Conservation (phyloP, 129 eudicot species). For the Flaveria ramosissima region DNA sequence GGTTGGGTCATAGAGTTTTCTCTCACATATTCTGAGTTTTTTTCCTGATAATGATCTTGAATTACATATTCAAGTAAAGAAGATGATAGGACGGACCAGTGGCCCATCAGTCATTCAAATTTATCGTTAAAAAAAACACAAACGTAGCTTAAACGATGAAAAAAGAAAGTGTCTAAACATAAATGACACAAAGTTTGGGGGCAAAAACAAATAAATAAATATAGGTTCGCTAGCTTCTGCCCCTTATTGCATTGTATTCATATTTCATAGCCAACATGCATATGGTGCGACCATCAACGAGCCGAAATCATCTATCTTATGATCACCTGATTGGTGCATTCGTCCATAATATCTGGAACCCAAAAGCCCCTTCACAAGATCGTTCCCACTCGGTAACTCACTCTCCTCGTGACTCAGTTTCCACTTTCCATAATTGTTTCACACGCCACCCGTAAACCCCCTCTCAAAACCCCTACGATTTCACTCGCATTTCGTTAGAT, state of each 20-base stretch:
- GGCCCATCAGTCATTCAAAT: no score
- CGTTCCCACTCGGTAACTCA: neutral
- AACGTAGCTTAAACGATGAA: no score
- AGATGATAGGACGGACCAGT: no score
- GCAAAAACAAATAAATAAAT: no score
- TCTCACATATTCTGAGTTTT: no score
- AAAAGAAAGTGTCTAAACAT: no score
- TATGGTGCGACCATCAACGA: neutral
- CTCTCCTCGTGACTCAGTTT: neutral
- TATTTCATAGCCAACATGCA: neutral
- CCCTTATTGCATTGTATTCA: neutral
- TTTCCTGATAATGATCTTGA: no score
- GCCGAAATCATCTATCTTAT: neutral
- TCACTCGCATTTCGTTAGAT: conserved; percentile 7
- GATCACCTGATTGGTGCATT: neutral
- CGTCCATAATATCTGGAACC: neutral
- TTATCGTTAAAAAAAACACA: no score
- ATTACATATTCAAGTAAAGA: no score
- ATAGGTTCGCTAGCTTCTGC: neutral
- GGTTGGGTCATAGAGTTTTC: no score
- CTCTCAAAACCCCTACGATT: neutral
- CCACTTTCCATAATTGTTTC: neutral
- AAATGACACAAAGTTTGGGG: no score
- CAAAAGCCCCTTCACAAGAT: neutral
- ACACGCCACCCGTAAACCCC: conserved; percentile 23